A percentile compares a stretch with the other conserved stretches of the same genome.
Conservation (phyloP, 768 basidiomycete genomes). For the Auriscalpium microsporum region DNA sequence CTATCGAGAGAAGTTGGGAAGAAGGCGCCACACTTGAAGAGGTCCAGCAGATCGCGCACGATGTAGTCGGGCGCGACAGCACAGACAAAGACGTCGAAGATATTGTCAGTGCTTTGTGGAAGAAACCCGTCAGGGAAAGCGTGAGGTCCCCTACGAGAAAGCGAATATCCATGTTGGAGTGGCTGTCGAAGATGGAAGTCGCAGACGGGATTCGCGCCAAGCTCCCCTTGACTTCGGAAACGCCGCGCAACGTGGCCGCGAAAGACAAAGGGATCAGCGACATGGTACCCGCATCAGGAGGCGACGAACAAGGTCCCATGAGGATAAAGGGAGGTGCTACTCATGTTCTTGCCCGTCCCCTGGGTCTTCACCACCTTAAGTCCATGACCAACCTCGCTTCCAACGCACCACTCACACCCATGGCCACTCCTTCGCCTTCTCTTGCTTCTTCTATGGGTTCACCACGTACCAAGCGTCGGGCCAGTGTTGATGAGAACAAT, state of each 20-base stretch:
- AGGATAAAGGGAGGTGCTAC: neutral
- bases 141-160: slow-evolving; percentile 31
- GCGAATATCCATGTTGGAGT: slow-evolving; percentile 30
- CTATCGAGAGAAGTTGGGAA: slow-evolving; percentile 55
- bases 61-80: slow-evolving; percentile 44
- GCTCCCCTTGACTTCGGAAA: slow-evolving; percentile 7
- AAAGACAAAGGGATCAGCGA: neutral
- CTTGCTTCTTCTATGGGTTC: neutral
- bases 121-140: slow-evolving; percentile 31
- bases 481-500: neutral
- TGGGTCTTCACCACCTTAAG: neutral
- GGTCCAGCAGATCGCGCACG: slow-evolving; percentile 47
- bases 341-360: neutral
- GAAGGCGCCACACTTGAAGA: slow-evolving; percentile 42
- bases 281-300: neutral
- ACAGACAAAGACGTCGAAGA: slow-evolving; percentile 44
- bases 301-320: neutral
- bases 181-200: slow-evolving; percentile 33
- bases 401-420: neutral
- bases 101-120: slow-evolving; percentile 32
- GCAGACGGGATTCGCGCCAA: slow-evolving; percentile 15
- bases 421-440: neutral
- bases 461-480: neutral
- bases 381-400: neutral
- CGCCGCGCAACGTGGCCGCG: neutral